A percentile compares a stretch with the other conserved stretches of the same genome.
Conservation (phyloP, 306 rosid genomes). For the Hippophae tibetana region DNA sequence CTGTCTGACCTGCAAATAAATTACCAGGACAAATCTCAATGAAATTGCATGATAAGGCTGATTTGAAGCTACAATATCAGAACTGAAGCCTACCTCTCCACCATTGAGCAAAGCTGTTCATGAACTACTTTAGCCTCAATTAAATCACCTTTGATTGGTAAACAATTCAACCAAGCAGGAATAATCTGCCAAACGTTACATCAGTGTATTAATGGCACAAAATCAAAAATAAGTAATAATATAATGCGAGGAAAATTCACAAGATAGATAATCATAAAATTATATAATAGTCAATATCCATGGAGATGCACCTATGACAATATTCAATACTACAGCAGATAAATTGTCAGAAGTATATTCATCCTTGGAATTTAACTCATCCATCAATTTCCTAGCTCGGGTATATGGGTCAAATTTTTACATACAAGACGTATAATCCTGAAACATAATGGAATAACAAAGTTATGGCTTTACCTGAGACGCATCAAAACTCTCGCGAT, state of each 20-base stretch:
- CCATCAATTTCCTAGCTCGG: no score
- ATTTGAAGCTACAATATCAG: no score
- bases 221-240: not conserved
- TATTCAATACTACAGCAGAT: no score
- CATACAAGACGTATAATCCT: no score
- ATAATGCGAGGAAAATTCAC: no score
- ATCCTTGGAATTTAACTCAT: no score
- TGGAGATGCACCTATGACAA: no score
- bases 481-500: conserved; percentile 85
- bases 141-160: conserved; percentile 90
- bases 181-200: conserved; percentile 46
- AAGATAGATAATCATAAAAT: no score
- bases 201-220: not conserved
- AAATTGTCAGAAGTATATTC: no score
- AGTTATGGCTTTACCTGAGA: conserved; percentile 50
- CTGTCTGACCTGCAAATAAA: conserved; percentile 60
- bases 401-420: no score
- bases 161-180: conserved; percentile 96
- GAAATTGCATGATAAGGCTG: not conserved
- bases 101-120: conserved; percentile 95
- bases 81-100: conserved; percentile 53
- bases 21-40: conserved; percentile 1
- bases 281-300: no score
- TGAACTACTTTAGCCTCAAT: conserved; percentile 96
- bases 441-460: not conserved